Base-by-base conservation (phyloP, 768 basidiomycete species). In the Auricularia heimuer region DNA sequence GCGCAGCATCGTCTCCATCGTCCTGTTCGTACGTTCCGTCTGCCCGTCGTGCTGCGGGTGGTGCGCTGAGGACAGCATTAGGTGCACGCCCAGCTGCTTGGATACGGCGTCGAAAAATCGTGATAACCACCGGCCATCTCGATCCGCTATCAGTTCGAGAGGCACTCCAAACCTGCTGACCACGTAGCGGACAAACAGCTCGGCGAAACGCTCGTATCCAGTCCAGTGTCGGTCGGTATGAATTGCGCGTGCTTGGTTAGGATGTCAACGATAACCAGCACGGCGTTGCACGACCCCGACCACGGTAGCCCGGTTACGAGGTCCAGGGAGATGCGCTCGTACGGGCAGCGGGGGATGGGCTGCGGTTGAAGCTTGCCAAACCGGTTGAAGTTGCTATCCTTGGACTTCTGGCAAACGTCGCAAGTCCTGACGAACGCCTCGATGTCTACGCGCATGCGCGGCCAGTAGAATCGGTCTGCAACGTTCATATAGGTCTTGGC, bases 11-110 rank as follows among this genome's bases (percentile, higher is more conserved):
- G 70, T 68, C 62, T 77, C 75, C 6, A 77, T n/a, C 0, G 64
- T 54, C 35, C 72, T 69, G 54, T 77, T 75, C 0, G 72, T 64
- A 3, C 70, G 62, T 61, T 77, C 74, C 4, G 75, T 75, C 51
- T 75, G 74, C 0, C 76, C 74, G 58, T 76, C 72, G 35, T 72
- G 68, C 42, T 76, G 71, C 0, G 75, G 77, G 62, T 76, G 77
- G 18, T 66, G 65, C 0, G 67, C 61, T 0, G 68, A 64, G 0
- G 65, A 64, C 0, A 65, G 44, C 0, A 54, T 42, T 63, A 67
- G 63, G 4, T 42, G 35, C 0, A 60, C 65, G 14, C 54, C 61
- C 18, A 69, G 16, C 8, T n/a, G 29, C 34, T 34, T 65, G 0
- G 39, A 24, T 0, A 68, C 62, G 7, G 36, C 62, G 18, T 18